Evolutionary conservation across 805 yeast genomes (phyloP), one percentile per base, ranked within the genome.

Genomic region (Cyberlindnera xylosilytica): DNA sequence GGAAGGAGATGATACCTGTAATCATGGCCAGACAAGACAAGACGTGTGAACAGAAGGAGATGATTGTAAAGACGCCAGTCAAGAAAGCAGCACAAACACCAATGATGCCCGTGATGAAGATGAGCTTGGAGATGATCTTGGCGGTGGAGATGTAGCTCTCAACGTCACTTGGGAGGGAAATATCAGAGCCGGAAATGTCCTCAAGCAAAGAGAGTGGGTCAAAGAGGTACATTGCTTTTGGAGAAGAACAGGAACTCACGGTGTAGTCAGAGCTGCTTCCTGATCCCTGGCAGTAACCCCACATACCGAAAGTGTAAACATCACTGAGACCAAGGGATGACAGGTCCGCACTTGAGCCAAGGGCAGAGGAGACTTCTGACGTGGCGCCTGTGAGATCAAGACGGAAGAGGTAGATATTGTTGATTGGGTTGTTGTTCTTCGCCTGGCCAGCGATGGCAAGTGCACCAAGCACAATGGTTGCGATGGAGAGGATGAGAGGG

Each of bases 261-360:
- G 66, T 42, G 33, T 60, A 53, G 29, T 44, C 44, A 23, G 57
- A 53, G 22, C 17, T 18, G 16, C 36, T 12, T 10, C 37, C 20
- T 12, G 38, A 18, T 18, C 80, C 83, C 41, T 66, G 53, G 60
- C 89, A 82, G 62, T 78, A 81, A 19, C 83, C 83, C 76, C 83
- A 81, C 51, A 78, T 62, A 28, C 87, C 85, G 26, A 79, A 64
- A 13, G 75, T 69, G 50, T 76, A 76, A 22, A 73, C 65, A 33
- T 71, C 72, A 3, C 74, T 58, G 8, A 79, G 51, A 2, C 74
- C 75, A 3, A 69, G 49, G 5, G 53, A 20, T 27, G 23, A 37
- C 24, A 39, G 37, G 12, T 29, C 32, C 6, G 19, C 13, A 13
- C 7, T 8, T 6, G 18, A n/a, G 4, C 55, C 30, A 26, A 36